Conservation (phyloP, 2,329 filamentous ascomycete genomes). For the Xylariomycetidae sp. region DNA sequence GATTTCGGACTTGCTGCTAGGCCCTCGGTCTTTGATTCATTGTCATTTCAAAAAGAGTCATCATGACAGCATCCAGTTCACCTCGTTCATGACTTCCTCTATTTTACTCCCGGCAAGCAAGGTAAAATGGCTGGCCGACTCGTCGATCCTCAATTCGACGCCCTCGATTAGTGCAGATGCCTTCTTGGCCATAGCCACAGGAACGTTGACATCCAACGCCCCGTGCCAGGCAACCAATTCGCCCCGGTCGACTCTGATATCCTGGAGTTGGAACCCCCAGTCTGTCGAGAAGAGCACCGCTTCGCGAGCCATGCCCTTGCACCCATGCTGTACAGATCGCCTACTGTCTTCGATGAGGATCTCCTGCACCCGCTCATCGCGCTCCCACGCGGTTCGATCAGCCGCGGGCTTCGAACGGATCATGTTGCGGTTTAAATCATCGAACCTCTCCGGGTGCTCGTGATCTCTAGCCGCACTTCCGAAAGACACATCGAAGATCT, state of each 20-base stretch:
- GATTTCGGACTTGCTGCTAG: no score
- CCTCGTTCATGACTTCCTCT: background rate
- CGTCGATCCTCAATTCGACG: background rate
- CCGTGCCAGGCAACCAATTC: constrained; percentile 6
- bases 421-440: no score
- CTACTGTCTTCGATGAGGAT: background rate
- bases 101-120: background rate
- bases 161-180: background rate
- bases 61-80: background rate
- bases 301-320: background rate
- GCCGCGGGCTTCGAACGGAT: no score
- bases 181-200: constrained; percentile 3
- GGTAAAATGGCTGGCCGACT: background rate
- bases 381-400: no score
- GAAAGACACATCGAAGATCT: background rate
- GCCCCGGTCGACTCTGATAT: constrained; percentile 1
- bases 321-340: background rate
- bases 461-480: background rate
- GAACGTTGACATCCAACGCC: constrained; percentile 4
- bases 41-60: no score
- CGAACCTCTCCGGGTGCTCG: background rate
- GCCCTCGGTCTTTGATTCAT: no score
- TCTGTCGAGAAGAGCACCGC: no score
- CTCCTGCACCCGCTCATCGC: background rate
- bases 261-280: constrained; percentile 4